Percentiles rank a stretch among this genome's conserved stretches.
These are phyloP conservation scores for Trichoderma asperelloides DNA, from an alignment of 495 filamentous ascomycete species.

Conservation along the genomic window DNA sequence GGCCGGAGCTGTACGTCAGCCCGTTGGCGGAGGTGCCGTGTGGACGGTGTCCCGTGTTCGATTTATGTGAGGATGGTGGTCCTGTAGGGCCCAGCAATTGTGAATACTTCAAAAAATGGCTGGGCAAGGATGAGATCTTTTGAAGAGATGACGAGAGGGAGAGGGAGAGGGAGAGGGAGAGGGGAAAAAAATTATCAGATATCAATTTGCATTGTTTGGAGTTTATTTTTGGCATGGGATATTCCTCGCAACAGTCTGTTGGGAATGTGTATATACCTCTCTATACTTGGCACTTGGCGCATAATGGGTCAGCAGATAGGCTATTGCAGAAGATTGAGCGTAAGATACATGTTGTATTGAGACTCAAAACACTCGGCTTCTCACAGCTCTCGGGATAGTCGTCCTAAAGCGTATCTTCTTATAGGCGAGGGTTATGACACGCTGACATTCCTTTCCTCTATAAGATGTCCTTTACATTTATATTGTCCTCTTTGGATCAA, in stretches of 20 bases:
- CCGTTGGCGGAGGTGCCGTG: constrained; percentile 85
- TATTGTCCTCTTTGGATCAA: no score
- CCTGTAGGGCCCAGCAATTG: constrained; percentile 83
- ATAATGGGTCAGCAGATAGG: neutral
- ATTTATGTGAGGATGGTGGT: constrained; percentile 78
- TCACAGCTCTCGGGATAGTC: no score
- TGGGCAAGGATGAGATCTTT: constrained; percentile 31
- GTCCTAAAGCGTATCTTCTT: no score
- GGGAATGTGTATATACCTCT: neutral
- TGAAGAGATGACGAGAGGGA: neutral
- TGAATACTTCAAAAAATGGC: constrained; percentile 82
- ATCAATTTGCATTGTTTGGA: constrained; percentile 2
- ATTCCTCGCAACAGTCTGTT: neutral
- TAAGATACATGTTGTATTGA: neutral
- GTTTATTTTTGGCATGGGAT: neutral
- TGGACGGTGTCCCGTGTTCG: constrained; percentile 88
- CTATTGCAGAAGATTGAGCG: neutral
- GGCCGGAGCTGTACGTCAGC: constrained; percentile 32
- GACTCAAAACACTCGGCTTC: neutral
- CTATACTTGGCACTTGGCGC: constrained; percentile 1
- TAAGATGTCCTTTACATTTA: no score
- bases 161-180: neutral
- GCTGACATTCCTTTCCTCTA: no score
- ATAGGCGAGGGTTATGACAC: no score
- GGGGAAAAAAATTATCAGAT: neutral